phyloP scores from a whole-genome alignment of 2,329 filamentous ascomycete genomes.

The Cercospora citrullina region DNA sequence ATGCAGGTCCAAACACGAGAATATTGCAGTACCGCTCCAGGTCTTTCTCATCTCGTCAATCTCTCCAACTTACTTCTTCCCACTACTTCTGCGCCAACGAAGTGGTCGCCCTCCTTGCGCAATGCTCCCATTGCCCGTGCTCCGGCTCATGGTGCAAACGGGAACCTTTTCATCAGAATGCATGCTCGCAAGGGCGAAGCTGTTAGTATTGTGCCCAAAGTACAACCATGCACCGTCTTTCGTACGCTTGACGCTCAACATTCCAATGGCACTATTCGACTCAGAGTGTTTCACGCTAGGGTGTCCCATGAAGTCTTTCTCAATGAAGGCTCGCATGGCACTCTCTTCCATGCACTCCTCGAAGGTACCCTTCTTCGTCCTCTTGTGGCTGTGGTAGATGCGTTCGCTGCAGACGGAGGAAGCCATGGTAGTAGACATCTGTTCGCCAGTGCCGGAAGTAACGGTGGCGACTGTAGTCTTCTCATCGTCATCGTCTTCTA shows the following conservation, averaged over 20 bases:
- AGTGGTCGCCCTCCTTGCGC: slow-evolving; percentile 34
- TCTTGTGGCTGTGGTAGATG: slow-evolving; percentile 67
- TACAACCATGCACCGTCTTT: slow-evolving; percentile 76
- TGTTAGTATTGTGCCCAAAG: slow-evolving; percentile 95
- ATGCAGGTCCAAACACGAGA: not conserved
- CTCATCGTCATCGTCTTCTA: slow-evolving; percentile 67
- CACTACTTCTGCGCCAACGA: slow-evolving; percentile 16
- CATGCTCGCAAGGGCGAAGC: slow-evolving; percentile 83
- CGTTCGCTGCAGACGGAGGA: slow-evolving; percentile 83
- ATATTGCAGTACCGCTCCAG: not conserved
- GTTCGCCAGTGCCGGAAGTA: slow-evolving; percentile 92
- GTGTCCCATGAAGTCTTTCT: slow-evolving; percentile 89
- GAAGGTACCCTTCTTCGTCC: slow-evolving; percentile 60
- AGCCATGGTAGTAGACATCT: slow-evolving; percentile 95
- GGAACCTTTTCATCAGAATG: slow-evolving; percentile 73
- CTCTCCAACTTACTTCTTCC: not conserved
- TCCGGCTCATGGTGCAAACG: slow-evolving; percentile 84
- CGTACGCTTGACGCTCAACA: slow-evolving; percentile 86
- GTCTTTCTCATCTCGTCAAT: not conserved
- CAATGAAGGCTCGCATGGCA: slow-evolving; percentile 73
- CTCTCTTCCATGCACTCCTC: slow-evolving; percentile 58
- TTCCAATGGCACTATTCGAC: slow-evolving; percentile 83
- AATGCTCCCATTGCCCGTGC: slow-evolving; percentile 51
- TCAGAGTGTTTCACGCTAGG: slow-evolving; percentile 78
- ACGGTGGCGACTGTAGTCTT: slow-evolving; percentile 74